A percentile compares a stretch with the other conserved stretches of the same genome.
phyloP scores from a whole-genome alignment of 1,139 yeast species.

The Pneumocystis wakefieldiae region DNA sequence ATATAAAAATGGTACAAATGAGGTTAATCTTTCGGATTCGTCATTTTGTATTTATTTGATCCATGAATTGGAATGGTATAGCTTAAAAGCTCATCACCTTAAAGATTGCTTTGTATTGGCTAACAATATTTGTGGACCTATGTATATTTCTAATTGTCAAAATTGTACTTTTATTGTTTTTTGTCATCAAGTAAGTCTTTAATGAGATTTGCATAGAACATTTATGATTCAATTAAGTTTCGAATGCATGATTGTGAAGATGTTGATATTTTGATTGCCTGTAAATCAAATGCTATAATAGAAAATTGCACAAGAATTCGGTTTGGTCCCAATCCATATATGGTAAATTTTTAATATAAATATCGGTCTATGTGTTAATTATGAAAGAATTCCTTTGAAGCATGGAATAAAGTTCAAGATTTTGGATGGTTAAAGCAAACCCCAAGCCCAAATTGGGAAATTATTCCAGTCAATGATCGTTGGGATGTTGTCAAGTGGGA shows the following conservation, averaged over 20 bases:
- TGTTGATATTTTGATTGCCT: not conserved
- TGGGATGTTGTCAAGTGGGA: not conserved
- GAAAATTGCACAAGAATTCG: not conserved
- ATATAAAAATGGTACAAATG: not conserved
- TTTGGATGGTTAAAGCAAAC: constrained; percentile 1
- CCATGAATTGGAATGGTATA: not conserved
- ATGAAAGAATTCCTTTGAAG: not conserved
- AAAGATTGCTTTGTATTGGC: not conserved
- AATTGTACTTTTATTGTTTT: not conserved
- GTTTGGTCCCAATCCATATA: not conserved
- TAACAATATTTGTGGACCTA: not conserved
- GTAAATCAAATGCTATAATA: not conserved
- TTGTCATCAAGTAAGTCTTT: not conserved
- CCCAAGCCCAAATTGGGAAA: not conserved
- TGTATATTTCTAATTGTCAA: not conserved
- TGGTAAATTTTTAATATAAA: not conserved
- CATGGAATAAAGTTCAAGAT: not conserved
- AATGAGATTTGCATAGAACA: not conserved
- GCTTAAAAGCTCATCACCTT: not conserved
- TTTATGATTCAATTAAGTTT: not conserved
- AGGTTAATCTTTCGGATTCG: not conserved
- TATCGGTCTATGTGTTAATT: not conserved
- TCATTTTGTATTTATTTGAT: not conserved
- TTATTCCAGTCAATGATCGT: not conserved
- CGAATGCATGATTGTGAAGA: not conserved